Evolutionary conservation across 768 basidiomycete species (phyloP).

Genomic region (Kwoniella shandongensis): DNA sequence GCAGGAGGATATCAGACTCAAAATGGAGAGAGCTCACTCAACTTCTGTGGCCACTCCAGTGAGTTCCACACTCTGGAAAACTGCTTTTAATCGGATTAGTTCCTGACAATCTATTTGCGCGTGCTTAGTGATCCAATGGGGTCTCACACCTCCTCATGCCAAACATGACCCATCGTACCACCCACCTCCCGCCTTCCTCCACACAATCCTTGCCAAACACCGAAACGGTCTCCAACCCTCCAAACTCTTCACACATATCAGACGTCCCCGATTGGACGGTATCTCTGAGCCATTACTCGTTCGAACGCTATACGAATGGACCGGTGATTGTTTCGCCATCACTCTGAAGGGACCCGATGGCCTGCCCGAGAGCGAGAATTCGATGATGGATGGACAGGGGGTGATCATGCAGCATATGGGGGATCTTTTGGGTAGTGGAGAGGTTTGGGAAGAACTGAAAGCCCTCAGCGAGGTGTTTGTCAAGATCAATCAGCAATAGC

Average conservation of each 20-base stretch:
- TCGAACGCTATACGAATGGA: conserved; percentile 43
- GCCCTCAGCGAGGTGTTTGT: conserved; percentile 39
- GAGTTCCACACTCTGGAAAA: conserved; percentile 9
- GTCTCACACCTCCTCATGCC: conserved; percentile 42
- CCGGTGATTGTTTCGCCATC: conserved; percentile 46
- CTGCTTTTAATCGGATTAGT: neutral
- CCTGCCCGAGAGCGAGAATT: conserved; percentile 24
- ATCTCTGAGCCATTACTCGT: conserved; percentile 42
- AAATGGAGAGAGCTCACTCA: conserved; percentile 34
- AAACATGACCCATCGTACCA: conserved; percentile 33
- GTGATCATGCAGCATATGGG: conserved; percentile 31
- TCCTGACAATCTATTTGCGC: neutral
- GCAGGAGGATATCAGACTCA: conserved; percentile 48
- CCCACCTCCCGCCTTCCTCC: conserved; percentile 52
- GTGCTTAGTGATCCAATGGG: conserved; percentile 41
- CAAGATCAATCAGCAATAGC: conserved; percentile 36
- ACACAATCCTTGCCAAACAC: conserved; percentile 55
- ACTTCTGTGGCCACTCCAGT: conserved; percentile 54
- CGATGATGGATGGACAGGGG: conserved; percentile 46
- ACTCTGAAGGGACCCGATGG: conserved; percentile 49
- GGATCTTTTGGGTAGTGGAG: conserved; percentile 32
- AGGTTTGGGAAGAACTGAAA: conserved; percentile 34
- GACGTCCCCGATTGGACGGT: conserved; percentile 40
- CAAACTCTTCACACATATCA: conserved; percentile 48
- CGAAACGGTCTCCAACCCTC: conserved; percentile 36